Evolutionary conservation across 2,329 filamentous ascomycete genomes (phyloP), one percentile per base, ranked within the genome.

Genomic region (Fusarium sp.): DNA sequence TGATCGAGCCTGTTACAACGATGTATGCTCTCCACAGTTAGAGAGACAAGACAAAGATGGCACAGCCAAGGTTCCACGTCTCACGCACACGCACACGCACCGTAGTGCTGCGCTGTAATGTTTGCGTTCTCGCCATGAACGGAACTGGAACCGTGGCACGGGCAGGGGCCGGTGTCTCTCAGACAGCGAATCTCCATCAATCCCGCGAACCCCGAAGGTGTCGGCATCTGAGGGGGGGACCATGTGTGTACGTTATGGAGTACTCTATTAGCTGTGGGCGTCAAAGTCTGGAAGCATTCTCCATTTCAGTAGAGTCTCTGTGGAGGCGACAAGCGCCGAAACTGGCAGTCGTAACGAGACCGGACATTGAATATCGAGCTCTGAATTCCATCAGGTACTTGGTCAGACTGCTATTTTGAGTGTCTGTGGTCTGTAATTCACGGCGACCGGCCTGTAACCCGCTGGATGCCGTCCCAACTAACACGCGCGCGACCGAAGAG

Each of bases 121-220:
- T 54, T 18, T 53, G 62, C 41, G 52, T 46, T 39, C 35, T 68
- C 44, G 49, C 64, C 57, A 73, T 62, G 44, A 62, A 73, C 70
- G 70, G 70, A 60, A 71, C 45, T 57, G 62, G 68, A 56, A 64
- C 70, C 66, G 70, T 71, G 70, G 47, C 45, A 57, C 63, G 66
- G 68, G 33, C 68, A 64, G 63, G 44, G 50, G 55, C 52, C 61
- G 55, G 46, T 31, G 47, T 56, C 70, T 72, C 52, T 25, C 55
- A 53, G 59, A 65, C 70, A 70, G 69, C 69, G 73, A 76, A 75
- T 76, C 66, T 75, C 73, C 63, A 75, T 73, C 70, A 61, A 76
- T 76, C 62, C 74, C 74, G 74, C 62, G 74, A 76, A 76, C 75
- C 68, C 74, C 74, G 74, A 76, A 65, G 62, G 53, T 56, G 70